phyloP scores from a whole-genome alignment of 1,139 yeast genomes.

The Sugiyamaella novakii region DNA sequence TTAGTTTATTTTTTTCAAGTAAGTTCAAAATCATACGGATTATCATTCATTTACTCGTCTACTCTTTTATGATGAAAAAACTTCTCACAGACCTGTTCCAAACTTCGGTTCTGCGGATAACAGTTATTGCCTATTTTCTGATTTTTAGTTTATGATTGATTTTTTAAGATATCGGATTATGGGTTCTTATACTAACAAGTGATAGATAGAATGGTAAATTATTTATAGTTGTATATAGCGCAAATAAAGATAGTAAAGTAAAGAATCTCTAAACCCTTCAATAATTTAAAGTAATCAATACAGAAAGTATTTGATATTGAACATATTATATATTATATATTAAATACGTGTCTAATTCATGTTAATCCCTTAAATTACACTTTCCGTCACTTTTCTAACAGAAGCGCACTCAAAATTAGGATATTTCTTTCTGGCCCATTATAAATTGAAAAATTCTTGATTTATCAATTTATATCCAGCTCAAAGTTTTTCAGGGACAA shows the following conservation, averaged over 20 bases:
- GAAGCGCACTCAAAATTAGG: conserved; percentile 25
- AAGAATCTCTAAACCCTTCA: too few relatives aligned
- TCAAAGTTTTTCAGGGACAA: conserved; percentile 18
- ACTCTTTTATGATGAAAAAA: conserved; percentile 30
- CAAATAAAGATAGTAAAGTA: not conserved
- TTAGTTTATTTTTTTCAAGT: too few relatives aligned
- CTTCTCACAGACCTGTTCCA: conserved; percentile 34
- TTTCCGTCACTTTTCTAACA: conserved; percentile 22
- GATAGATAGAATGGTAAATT: not conserved
- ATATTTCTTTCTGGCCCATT: conserved; percentile 21
- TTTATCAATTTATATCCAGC: conserved; percentile 20
- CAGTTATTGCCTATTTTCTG: conserved; percentile 26
- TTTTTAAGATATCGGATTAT: too few relatives aligned
- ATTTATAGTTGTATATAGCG: not conserved
- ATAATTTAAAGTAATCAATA: too few relatives aligned
- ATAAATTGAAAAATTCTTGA: conserved; percentile 3
- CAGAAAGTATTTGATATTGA: too few relatives aligned
- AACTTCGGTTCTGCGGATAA: conserved; percentile 28
- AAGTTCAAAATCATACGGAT: not conserved
- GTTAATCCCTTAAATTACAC: conserved; percentile 22
- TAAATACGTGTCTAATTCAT: not conserved
- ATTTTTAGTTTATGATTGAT: conserved; percentile 7
- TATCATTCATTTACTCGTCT: not conserved
- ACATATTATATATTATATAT: too few relatives aligned
- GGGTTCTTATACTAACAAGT: conserved; percentile 2